Evolutionary conservation across 2,329 filamentous ascomycete genomes (phyloP).

Genomic region (Diaporthe citriasiana): DNA sequence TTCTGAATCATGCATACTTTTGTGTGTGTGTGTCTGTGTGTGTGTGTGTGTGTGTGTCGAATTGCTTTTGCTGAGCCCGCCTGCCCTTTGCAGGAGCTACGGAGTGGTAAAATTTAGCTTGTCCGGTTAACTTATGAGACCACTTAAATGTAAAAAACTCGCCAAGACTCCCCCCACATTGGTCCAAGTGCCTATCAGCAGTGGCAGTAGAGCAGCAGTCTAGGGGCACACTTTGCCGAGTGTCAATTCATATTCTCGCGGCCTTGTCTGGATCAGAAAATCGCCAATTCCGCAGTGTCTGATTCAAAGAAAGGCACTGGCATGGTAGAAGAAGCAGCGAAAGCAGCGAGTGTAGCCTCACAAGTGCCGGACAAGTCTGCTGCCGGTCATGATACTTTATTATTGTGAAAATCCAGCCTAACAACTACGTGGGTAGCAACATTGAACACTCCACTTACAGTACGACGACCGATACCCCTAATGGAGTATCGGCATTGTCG

Average conservation of each 20-base stretch:
- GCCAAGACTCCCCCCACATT: neutral
- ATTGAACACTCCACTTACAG: conserved; percentile 14
- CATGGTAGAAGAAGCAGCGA: neutral
- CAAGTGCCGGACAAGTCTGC: neutral
- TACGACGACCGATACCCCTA: neutral
- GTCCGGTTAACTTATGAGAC: neutral
- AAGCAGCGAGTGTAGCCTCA: neutral
- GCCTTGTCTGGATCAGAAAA: neutral
- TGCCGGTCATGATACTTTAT: neutral
- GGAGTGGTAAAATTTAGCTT: neutral
- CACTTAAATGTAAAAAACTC: neutral
- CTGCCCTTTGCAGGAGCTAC: neutral
- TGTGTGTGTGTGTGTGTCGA: no score
- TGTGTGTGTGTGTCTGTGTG: no score
- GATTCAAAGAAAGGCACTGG: neutral
- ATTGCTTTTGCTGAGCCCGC: neutral
- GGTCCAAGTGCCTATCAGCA: neutral
- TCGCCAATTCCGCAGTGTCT: no score
- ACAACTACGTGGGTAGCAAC: neutral
- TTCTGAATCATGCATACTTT: neutral
- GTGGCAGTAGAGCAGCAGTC: no score
- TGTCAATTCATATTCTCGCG: neutral
- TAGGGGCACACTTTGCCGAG: neutral
- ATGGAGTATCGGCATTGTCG: neutral
- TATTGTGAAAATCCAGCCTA: neutral